phyloP scores from a whole-genome alignment of 1,139 yeast genomes.

The Sugiyamaella castrensis region DNA sequence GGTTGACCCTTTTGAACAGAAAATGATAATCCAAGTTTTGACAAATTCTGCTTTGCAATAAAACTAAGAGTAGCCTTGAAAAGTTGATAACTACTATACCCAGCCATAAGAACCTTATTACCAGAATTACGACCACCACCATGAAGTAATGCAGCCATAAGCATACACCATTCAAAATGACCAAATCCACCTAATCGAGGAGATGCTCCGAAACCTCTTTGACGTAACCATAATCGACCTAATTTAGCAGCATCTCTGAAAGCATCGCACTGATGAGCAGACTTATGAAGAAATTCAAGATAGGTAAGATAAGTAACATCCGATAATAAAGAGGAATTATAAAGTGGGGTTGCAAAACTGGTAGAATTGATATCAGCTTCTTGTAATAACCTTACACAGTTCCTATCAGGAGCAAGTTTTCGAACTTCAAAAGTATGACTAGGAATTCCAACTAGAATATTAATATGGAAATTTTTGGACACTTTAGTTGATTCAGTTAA shows the following conservation, averaged over 20 bases:
- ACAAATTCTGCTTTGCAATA: conserved; percentile 72
- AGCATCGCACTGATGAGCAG: conserved; percentile 74
- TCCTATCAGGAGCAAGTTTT: conserved; percentile 71
- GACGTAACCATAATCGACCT: conserved; percentile 87
- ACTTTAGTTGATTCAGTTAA: conserved; percentile 22
- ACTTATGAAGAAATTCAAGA: conserved; percentile 69
- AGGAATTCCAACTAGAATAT: conserved; percentile 72
- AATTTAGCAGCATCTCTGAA: conserved; percentile 84
- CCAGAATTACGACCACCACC: conserved; percentile 61
- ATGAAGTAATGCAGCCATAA: conserved; percentile 75
- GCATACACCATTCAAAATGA: conserved; percentile 78
- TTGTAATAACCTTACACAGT: conserved; percentile 53
- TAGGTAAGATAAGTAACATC: conserved; percentile 67
- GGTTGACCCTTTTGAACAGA: conserved; percentile 15
- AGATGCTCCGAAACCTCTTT: conserved; percentile 70
- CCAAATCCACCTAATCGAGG: conserved; percentile 73
- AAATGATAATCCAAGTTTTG: conserved; percentile 13
- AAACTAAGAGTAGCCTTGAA: conserved; percentile 85
- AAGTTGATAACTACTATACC: conserved; percentile 88
- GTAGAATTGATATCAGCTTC: conserved; percentile 29
- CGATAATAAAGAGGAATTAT: conserved; percentile 75
- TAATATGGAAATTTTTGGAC: conserved; percentile 55
- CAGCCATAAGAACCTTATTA: conserved; percentile 64
- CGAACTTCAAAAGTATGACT: conserved; percentile 66
- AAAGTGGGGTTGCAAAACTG: conserved; percentile 75